Base-by-base conservation (phyloP, 768 basidiomycete genomes). In the Russula foetens region DNA sequence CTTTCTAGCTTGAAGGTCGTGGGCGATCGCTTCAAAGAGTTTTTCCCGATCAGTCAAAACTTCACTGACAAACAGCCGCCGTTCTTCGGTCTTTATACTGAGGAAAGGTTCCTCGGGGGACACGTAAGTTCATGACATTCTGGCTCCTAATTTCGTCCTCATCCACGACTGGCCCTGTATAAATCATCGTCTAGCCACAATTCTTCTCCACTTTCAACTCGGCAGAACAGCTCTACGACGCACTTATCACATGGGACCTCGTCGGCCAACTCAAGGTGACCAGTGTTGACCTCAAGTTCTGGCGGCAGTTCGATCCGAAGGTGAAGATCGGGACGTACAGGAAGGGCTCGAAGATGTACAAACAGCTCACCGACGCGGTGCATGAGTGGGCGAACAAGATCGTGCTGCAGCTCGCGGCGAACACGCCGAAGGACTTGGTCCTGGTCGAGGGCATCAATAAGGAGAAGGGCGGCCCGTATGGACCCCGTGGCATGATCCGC, bases 31-130 rank as follows among this genome's bases (percentile, higher is more conserved):
- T 74, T 74, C 68, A 63, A 71, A 23, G 48, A 50, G 3, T 58
- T 73, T 55, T 73, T 72, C 62, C 17, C 64, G 3, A 65, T 73
- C 62, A 73, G 72, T 66, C 46, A 39, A n/a, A 66, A 66, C 26
- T 53, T 54, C 45, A 28, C 62, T 2, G 39, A 39, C 1, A n/a
- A 48, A 3, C 44, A 47, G 24, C 56, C 57, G 15, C 59, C 51
- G 1, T 51, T 39, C 59, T 60, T 39, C 28, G 49, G 53, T 12
- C 51, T 61, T 41, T 60, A 52, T 63, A 63, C 43, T 23, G 68
- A 33, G 44, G 66, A 55, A 51, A 21, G 38, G 38, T 47, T 50
- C 66, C 63, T 54, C 63, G 68, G 29, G 59, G 69, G n/a, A 41
- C 71, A 45, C 69, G 73, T 62, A 45, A n/a, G 60, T 56, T 0